These are phyloP conservation scores for Penicillium palitans DNA, from an alignment of 2,329 filamentous ascomycete species.

Conservation along the genomic window DNA sequence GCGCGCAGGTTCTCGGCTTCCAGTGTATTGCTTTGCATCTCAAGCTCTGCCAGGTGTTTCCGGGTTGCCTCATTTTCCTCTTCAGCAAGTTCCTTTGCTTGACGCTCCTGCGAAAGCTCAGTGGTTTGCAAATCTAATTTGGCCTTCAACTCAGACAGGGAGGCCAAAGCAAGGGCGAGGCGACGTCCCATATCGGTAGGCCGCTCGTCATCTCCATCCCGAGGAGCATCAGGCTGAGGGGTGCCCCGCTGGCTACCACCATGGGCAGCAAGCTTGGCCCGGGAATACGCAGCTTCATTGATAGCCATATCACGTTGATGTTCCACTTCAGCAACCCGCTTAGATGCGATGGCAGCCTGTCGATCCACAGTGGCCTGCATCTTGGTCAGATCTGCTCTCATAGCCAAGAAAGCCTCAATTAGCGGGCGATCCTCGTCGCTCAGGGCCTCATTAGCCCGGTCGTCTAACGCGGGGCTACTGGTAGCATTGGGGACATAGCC, in stretches of 20 bases:
- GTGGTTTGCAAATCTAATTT: constrained; percentile 67
- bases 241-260: constrained; percentile 65
- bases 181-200: constrained; percentile 75
- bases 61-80: constrained; percentile 82
- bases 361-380: constrained; percentile 88
- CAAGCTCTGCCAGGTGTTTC: constrained; percentile 78
- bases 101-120: constrained; percentile 79
- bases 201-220: constrained; percentile 63
- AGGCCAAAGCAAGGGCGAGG: constrained; percentile 75
- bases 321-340: constrained; percentile 89
- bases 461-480: constrained; percentile 72
- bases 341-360: constrained; percentile 80
- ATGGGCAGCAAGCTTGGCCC: constrained; percentile 85
- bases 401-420: constrained; percentile 86
- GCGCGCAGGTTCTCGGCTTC: constrained; percentile 84
- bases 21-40: constrained; percentile 76
- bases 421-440: constrained; percentile 89
- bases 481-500: constrained; percentile 76
- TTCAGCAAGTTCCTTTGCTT: constrained; percentile 79
- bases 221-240: constrained; percentile 52
- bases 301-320: constrained; percentile 94
- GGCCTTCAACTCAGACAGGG: constrained; percentile 78
- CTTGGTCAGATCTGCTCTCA: constrained; percentile 84
- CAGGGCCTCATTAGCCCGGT: constrained; percentile 73
- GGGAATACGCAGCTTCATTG: constrained; percentile 90